phyloP scores from a whole-genome alignment of 192 early-diverging fungal species.

The Entomortierella lignicola region DNA sequence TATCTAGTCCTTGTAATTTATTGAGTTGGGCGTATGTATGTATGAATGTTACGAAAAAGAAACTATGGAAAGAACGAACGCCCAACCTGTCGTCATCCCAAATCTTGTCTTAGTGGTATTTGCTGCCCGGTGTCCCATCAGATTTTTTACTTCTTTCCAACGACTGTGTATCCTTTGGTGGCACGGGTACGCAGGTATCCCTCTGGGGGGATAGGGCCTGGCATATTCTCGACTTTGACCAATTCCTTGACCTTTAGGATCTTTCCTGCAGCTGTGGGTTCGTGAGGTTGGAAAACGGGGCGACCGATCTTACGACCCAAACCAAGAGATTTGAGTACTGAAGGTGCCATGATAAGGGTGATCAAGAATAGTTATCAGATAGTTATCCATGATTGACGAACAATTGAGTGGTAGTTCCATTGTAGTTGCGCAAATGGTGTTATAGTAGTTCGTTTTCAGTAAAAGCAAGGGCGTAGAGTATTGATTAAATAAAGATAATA shows the following conservation, averaged over 20 bases:
- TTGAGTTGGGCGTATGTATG: no score
- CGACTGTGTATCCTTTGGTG: slow-evolving; percentile 51
- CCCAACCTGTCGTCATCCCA: no score
- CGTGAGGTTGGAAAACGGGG: slow-evolving; percentile 50
- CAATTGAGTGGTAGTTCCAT: not conserved
- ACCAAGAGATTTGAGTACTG: slow-evolving; percentile 50
- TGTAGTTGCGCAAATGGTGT: not conserved
- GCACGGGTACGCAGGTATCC: slow-evolving; percentile 49
- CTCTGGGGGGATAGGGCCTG: slow-evolving; percentile 38
- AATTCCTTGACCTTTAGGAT: slow-evolving; percentile 55
- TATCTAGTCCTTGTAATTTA: no score
- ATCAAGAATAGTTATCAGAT: not conserved
- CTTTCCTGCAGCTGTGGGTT: slow-evolving; percentile 47
- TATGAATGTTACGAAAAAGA: no score
- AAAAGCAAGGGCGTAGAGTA: no score
- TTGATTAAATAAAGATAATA: no score
- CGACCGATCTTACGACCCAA: slow-evolving; percentile 46
- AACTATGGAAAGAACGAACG: no score
- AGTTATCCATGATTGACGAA: not conserved
- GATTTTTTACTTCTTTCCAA: slow-evolving; percentile 33
- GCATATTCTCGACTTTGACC: slow-evolving; percentile 52
- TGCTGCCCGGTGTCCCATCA: no score
- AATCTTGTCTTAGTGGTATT: no score
- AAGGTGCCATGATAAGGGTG: not conserved
- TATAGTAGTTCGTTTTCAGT: not conserved